phyloP scores from a whole-genome alignment of 306 rosid genomes.

The Myrica gale region DNA sequence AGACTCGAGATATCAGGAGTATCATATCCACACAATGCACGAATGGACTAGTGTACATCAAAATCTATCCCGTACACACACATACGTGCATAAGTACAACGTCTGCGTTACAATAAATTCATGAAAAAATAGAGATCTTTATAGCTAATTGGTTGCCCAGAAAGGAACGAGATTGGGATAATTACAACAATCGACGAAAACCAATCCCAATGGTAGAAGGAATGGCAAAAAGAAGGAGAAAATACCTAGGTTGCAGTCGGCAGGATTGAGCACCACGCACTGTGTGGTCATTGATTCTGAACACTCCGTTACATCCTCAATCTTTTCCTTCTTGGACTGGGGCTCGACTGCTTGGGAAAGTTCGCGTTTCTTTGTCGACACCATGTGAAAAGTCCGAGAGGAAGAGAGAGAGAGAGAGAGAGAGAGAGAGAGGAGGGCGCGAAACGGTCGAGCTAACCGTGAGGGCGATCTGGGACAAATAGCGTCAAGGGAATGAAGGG shows the following conservation, averaged over 20 bases:
- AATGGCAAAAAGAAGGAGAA: not conserved
- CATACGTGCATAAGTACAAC: too few species aligned
- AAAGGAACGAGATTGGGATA: not conserved
- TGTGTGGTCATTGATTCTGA: not conserved
- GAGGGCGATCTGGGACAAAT: not conserved
- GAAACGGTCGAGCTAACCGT: not conserved
- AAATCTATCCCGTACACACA: too few species aligned
- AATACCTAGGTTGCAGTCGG: constrained; percentile 41
- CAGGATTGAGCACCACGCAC: constrained; percentile 34
- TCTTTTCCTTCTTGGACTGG: constrained; percentile 20
- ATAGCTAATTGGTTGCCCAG: not conserved
- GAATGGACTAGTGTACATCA: too few species aligned
- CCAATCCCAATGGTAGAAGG: not conserved
- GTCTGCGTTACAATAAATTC: too few species aligned
- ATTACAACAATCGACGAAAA: not conserved
- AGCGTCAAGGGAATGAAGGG: not conserved
- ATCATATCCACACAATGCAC: too few species aligned
- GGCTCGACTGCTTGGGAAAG: not conserved
- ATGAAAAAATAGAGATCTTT: not conserved
- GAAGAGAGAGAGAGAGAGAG: too few species aligned
- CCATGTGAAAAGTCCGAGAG: constrained; percentile 25
- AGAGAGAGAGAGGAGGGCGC: not conserved
- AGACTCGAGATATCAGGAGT: too few species aligned
- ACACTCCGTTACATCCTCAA: not conserved
- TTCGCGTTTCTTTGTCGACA: constrained; percentile 26